Evolutionary conservation across 768 basidiomycete species (phyloP), one percentile per base, ranked within the genome.

Genomic region (Udeniomyces megalosporus): DNA sequence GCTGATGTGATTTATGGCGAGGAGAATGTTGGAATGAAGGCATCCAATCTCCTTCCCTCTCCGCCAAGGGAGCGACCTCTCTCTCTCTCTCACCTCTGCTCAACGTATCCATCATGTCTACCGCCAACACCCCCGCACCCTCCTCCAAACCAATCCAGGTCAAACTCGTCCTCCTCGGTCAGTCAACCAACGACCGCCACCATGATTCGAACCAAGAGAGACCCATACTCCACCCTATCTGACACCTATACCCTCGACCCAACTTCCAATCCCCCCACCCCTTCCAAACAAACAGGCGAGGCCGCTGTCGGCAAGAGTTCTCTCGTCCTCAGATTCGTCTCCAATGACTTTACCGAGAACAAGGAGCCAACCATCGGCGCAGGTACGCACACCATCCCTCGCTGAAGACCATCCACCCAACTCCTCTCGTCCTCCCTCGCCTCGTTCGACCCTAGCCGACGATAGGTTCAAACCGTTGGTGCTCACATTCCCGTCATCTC

Each of bases 321-420:
- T n/a, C 84, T 99, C 58, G 93, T 97, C 50, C 81, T 96, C 64
- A 84, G 93, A 74, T 99, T 99, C 74, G 91, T 95, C 74, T 86
- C 86, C 72, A 90, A 97, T 76, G 93, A 99, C 74, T 99, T 97
- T 75, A 92, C 96, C 75, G 83, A 88, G 65, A 96, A 97, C 80
- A 97, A 96, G 75, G 91, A 95, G 70, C 93, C 93, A 11, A 99
- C 93, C 28, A 97, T 99, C 70, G 93, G 92, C 38, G 92, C 92
- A 56, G 92, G 63, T 65, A 5, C n/a, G 63, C 55, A 24, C 31
- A 2, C 45, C 7, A n/a, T 11, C 24, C 26, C 4, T 44, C 29
- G n/a, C 42, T n/a, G n/a, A n/a, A n/a, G n/a, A n/a, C n/a, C n/a
- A n/a, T n/a, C n/a, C n/a, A n/a, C n/a, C n/a, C n/a, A n/a, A n/a